A percentile compares a stretch with the other conserved stretches of the same genome.
phyloP scores from a whole-genome alignment of 805 yeast species.

The Yamadazyma akitaensis region DNA sequence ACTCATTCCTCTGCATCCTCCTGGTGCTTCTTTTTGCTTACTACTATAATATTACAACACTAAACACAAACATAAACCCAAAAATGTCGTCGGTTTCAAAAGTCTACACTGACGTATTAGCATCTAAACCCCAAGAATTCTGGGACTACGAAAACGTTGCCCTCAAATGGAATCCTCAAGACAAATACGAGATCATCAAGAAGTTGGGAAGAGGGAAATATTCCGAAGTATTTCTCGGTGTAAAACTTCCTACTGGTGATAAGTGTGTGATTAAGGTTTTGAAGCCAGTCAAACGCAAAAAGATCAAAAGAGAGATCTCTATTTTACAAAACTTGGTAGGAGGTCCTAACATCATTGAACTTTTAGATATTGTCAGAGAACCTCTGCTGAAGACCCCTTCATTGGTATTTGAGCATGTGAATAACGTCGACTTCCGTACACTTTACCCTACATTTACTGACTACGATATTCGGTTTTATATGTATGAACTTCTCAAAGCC shows the following conservation, averaged over 20 bases:
- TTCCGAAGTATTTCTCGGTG: constrained; percentile 89
- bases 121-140: constrained; percentile 69
- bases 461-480: constrained; percentile 75
- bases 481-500: constrained; percentile 77
- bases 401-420: constrained; percentile 77
- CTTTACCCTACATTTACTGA: constrained; percentile 78
- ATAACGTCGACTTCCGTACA: constrained; percentile 82
- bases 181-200: constrained; percentile 78
- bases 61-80: background rate
- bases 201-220: constrained; percentile 92
- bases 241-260: constrained; percentile 56
- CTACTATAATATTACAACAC: background rate
- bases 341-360: constrained; percentile 75
- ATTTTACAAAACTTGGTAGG: constrained; percentile 80
- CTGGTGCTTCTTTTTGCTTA: background rate
- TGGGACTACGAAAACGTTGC: constrained; percentile 78
- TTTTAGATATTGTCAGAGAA: constrained; percentile 85
- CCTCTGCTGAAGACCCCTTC: constrained; percentile 84
- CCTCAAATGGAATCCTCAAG: constrained; percentile 80
- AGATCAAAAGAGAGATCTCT: constrained; percentile 86
- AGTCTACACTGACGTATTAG: constrained; percentile 80
- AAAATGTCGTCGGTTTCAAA: constrained; percentile 54
- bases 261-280: constrained; percentile 85
- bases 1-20: background rate
- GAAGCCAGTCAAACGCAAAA: constrained; percentile 90